These are phyloP conservation scores for Ascochyta fabae DNA, from an alignment of 2,329 filamentous ascomycete species.

Conservation along the genomic window DNA sequence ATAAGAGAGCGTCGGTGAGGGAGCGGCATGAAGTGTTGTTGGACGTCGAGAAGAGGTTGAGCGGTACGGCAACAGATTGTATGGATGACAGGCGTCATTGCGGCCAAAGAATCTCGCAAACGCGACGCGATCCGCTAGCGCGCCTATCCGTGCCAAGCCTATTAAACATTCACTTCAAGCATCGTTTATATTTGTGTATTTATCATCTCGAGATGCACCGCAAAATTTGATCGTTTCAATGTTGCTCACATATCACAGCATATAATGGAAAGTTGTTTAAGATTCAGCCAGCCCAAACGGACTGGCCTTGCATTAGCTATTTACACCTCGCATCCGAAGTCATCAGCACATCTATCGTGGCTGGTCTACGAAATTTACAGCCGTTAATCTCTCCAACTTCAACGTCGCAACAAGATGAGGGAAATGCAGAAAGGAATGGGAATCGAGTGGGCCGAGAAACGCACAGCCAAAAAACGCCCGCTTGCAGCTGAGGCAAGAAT, in stretches of 20 bases:
- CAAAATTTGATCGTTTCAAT: not conserved
- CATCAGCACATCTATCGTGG: conserved; percentile 18
- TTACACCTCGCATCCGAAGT: conserved; percentile 9
- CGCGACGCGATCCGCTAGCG: conserved; percentile 36
- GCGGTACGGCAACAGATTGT: conserved; percentile 5
- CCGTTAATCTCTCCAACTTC: not conserved
- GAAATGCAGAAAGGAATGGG: conserved; percentile 11
- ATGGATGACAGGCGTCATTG: conserved; percentile 20
- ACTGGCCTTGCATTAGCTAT: conserved; percentile 17
- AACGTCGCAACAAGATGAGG: conserved; percentile 1
- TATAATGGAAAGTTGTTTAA: not conserved
- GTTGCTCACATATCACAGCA: not conserved
- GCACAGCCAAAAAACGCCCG: conserved; percentile 11
- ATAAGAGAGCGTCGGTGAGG: not conserved
- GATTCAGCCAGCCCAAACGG: not conserved
- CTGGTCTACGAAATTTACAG: conserved; percentile 10
- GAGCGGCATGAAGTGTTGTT: not conserved
- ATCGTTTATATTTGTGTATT: not conserved
- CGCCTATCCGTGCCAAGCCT: conserved; percentile 29
- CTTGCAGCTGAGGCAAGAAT: conserved; percentile 11
- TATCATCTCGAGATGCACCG: not conserved
- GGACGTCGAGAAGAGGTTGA: conserved; percentile 7
- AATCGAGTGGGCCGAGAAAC: conserved; percentile 16
- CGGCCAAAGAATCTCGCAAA: conserved; percentile 30
- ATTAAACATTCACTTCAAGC: conserved; percentile 25